Conservation (phyloP, 2,329 filamentous ascomycete species). For the Elsinoe ampelina region DNA sequence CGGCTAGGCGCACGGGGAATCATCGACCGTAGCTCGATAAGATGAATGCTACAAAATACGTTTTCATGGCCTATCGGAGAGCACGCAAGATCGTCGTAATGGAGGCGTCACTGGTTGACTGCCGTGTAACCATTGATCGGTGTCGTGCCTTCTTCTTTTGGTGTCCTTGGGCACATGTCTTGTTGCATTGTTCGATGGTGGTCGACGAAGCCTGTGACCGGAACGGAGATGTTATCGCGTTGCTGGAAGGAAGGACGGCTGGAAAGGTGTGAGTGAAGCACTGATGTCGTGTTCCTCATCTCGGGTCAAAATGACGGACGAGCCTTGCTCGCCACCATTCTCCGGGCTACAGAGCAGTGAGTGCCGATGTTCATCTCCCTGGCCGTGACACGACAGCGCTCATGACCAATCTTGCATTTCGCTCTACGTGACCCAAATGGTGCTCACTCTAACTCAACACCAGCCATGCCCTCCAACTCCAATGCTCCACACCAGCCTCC, state of each 20-base stretch:
- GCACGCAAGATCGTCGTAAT: constrained; percentile 19
- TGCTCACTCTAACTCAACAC: neutral
- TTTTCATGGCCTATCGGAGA: constrained; percentile 29
- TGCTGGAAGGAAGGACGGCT: no score
- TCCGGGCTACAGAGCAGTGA: no score
- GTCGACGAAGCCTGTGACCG: neutral
- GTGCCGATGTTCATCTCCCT: no score
- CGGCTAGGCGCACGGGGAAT: constrained; percentile 11
- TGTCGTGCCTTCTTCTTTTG: constrained; percentile 12
- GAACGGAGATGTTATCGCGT: no score
- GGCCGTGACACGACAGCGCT: no score
- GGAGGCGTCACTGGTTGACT: constrained; percentile 16
- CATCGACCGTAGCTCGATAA: constrained; percentile 11
- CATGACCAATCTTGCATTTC: neutral
- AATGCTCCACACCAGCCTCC: neutral
- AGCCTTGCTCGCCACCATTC: no score
- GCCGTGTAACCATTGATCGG: constrained; percentile 19
- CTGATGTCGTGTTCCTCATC: no score
- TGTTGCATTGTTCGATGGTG: neutral
- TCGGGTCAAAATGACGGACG: no score
- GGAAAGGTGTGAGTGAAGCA: no score
- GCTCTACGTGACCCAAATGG: neutral
- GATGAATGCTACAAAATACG: constrained; percentile 14
- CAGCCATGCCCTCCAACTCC: neutral
- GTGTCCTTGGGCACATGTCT: neutral